Evolutionary conservation across 129 eudicot species (phyloP).

Genomic region (Arctium lappa): DNA sequence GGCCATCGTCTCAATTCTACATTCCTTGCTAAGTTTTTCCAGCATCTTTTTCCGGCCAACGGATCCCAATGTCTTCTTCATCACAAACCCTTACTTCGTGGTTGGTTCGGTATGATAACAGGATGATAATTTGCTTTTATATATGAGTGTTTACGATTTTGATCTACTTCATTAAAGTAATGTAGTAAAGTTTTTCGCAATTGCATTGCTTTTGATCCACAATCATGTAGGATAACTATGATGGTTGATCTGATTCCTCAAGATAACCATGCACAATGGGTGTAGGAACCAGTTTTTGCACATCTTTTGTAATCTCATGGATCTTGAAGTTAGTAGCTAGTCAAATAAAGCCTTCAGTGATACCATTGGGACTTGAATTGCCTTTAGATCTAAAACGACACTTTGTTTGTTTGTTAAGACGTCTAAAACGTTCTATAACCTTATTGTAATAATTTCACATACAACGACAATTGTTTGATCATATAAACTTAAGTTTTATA

Average conservation of each 20-base stretch:
- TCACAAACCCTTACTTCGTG: constrained; percentile 5
- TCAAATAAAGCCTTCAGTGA: too few relatives aligned
- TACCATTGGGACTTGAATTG: too few relatives aligned
- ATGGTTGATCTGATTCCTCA: not conserved
- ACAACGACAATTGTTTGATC: too few relatives aligned
- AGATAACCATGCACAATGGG: not conserved
- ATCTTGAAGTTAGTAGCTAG: too few relatives aligned
- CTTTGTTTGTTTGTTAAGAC: too few relatives aligned
- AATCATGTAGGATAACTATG: not conserved
- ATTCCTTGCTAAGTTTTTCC: not conserved
- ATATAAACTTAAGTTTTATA: too few relatives aligned
- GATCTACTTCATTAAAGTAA: not conserved
- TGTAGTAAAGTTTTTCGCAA: not conserved
- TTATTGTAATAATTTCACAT: too few relatives aligned
- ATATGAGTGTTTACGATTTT: not conserved
- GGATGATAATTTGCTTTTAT: too few relatives aligned
- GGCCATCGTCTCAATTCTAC: constrained; percentile 6
- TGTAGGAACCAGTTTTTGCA: too few relatives aligned
- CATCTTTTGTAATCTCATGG: too few relatives aligned
- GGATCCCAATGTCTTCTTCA: not conserved
- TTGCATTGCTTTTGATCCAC: not conserved
- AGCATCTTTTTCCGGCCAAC: not conserved
- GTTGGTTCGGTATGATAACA: not conserved
- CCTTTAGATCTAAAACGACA: too few relatives aligned
- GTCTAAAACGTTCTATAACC: too few relatives aligned